Evolutionary conservation across 2,329 filamentous ascomycete genomes (phyloP).

Genomic region (Penicillium sumatraense): DNA sequence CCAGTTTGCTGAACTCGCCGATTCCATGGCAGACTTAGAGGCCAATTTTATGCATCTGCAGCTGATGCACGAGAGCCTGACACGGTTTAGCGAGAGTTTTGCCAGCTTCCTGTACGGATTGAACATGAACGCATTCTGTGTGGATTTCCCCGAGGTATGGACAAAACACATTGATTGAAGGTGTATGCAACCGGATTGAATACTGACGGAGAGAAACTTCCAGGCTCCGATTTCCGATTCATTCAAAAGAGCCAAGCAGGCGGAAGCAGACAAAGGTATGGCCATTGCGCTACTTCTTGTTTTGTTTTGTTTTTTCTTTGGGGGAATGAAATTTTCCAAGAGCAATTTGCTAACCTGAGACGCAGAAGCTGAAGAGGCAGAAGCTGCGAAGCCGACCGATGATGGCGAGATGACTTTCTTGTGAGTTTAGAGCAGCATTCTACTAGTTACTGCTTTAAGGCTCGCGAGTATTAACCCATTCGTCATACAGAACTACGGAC

Average conservation of each 20-base stretch:
- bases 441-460: background rate
- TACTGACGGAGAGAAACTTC: background rate
- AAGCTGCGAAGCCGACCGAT: constrained; percentile 40
- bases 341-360: constrained; percentile 15
- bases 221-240: constrained; percentile 84
- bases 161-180: background rate
- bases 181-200: background rate
- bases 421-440: constrained; percentile 51
- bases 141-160: constrained; percentile 89
- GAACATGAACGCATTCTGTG: constrained; percentile 99
- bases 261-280: constrained; percentile 57
- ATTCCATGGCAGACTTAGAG: constrained; percentile 93
- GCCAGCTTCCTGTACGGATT: constrained; percentile 92
- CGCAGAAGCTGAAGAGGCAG: constrained; percentile 38
- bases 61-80: constrained; percentile 91
- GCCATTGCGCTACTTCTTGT: no score
- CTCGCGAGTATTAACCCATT: background rate
- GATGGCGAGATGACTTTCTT: constrained; percentile 83
- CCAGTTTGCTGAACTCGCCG: constrained; percentile 88
- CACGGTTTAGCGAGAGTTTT: constrained; percentile 94
- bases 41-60: constrained; percentile 98
- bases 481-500: constrained; percentile 73
- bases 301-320: no score
- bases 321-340: background rate
- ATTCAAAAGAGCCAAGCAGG: constrained; percentile 69